Evolutionary conservation across 352 stramenopile genomes (phyloP).

Genomic region (Aphanomyces invadans): DNA sequence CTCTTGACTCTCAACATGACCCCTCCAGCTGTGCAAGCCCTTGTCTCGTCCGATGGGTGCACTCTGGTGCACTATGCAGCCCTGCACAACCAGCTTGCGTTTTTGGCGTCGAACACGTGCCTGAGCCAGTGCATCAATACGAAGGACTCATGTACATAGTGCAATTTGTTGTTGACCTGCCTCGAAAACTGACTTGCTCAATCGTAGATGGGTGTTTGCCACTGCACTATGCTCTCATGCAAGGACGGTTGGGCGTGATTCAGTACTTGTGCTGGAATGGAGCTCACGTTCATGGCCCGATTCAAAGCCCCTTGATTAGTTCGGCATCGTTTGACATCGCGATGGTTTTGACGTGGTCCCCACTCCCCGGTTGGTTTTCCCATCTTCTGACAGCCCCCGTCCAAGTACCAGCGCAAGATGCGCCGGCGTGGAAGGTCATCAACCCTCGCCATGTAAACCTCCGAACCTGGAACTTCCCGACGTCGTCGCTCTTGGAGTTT

Average conservation of each 20-base stretch:
- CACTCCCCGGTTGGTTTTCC: constrained; percentile 52
- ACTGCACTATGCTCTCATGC: constrained; percentile 24
- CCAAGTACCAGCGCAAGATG: constrained; percentile 30
- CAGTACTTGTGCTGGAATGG: constrained; percentile 11
- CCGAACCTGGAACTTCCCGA: constrained; percentile 28
- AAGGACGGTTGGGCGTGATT: constrained; percentile 2
- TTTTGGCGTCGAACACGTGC: not conserved
- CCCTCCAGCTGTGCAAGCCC: not conserved
- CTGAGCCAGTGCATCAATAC: not conserved
- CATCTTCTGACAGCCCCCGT: constrained; percentile 27
- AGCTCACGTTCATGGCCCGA: not conserved
- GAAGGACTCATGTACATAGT: not conserved
- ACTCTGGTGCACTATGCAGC: constrained; percentile 18
- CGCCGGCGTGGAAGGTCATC: too few species aligned
- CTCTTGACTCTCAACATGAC: constrained; percentile 10
- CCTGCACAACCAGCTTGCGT: not conserved
- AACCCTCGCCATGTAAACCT: constrained; percentile 27
- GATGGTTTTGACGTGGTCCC: constrained; percentile 42
- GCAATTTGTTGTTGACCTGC: too few species aligned
- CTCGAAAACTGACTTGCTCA: not conserved
- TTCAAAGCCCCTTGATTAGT: not conserved
- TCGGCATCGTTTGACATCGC: constrained; percentile 26
- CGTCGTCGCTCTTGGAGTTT: constrained; percentile 28
- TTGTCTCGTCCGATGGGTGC: constrained; percentile 7
- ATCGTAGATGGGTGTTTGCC: constrained; percentile 17